Evolutionary conservation across 2,329 filamentous ascomycete genomes (phyloP).

Genomic region (Lecanicillium sp.): DNA sequence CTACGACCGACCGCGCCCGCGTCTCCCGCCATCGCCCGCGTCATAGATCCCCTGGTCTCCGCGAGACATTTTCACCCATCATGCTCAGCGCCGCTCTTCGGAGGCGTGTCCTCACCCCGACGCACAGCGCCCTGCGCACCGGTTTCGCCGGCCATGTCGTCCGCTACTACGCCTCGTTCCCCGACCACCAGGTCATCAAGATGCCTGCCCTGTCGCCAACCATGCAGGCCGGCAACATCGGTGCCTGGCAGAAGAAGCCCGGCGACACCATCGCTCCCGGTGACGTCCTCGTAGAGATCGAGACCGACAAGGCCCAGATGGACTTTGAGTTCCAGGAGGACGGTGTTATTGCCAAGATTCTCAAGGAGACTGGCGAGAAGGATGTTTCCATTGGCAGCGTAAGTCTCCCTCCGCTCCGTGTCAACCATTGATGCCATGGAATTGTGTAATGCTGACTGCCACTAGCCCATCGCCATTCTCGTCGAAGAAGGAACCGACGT

Average conservation of each 20-base stretch:
- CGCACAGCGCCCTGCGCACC: slow-evolving; percentile 42
- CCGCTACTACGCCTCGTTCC: slow-evolving; percentile 74
- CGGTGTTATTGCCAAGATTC: slow-evolving; percentile 86
- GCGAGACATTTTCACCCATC: slow-evolving; percentile 11
- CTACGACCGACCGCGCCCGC: background rate
- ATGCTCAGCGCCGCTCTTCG: slow-evolving; percentile 59
- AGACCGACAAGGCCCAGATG: slow-evolving; percentile 99
- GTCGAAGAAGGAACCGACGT: slow-evolving; percentile 88
- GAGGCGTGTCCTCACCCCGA: slow-evolving; percentile 50
- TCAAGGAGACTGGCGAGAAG: slow-evolving; percentile 90
- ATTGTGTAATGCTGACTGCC: slow-evolving; percentile 5
- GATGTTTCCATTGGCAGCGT: slow-evolving; percentile 92
- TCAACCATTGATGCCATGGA: no score
- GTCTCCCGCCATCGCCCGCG: slow-evolving; percentile 1
- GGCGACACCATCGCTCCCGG: slow-evolving; percentile 83
- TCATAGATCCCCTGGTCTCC: background rate
- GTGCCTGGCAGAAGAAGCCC: slow-evolving; percentile 94
- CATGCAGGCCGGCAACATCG: slow-evolving; percentile 95
- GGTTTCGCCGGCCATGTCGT: slow-evolving; percentile 47
- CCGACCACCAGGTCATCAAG: slow-evolving; percentile 87
- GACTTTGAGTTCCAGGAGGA: slow-evolving; percentile 99
- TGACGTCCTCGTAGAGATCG: slow-evolving; percentile 95
- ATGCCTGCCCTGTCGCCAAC: slow-evolving; percentile 98
- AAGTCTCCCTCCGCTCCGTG: slow-evolving; percentile 35
- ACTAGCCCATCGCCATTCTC: slow-evolving; percentile 87